A percentile compares a stretch with the other conserved stretches of the same genome.
Evolutionary conservation across 2,329 filamentous ascomycete species (phyloP).

Genomic region (Exophiala dermatitidis): DNA sequence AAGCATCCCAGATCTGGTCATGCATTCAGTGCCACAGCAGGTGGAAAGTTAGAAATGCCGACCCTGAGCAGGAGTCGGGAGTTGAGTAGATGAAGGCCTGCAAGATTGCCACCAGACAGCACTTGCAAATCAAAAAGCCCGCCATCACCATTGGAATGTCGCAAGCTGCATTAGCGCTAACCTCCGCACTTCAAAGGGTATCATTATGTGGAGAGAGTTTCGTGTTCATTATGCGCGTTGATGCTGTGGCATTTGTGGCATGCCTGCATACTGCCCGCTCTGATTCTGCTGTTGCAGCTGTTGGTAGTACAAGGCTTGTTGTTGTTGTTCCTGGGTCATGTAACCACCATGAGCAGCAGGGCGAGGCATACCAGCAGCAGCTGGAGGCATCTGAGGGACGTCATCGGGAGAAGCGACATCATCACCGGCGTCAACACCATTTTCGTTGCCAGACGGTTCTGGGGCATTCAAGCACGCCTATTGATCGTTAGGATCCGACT

Average conservation of each 20-base stretch:
- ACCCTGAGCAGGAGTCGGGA: too few species aligned
- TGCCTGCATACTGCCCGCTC: slow-evolving; percentile 62
- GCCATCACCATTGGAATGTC: slow-evolving; percentile 1
- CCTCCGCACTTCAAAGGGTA: slow-evolving; percentile 11
- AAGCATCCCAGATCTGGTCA: too few species aligned
- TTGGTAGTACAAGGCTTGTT: slow-evolving; percentile 74
- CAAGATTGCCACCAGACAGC: too few species aligned
- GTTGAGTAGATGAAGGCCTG: too few species aligned
- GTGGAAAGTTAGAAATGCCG: too few species aligned
- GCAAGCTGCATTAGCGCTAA: slow-evolving; percentile 2
- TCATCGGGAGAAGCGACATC: slow-evolving; percentile 89
- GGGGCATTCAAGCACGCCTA: slow-evolving; percentile 95
- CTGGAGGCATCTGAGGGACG: slow-evolving; percentile 67
- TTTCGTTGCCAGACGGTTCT: slow-evolving; percentile 77
- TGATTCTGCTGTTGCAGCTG: slow-evolving; percentile 66
- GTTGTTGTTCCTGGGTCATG: slow-evolving; percentile 59
- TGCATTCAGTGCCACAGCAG: too few species aligned
- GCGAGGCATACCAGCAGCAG: slow-evolving; percentile 58
- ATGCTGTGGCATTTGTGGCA: slow-evolving; percentile 78
- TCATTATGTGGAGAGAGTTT: slow-evolving; percentile 10
- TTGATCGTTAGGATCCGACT: slow-evolving; percentile 15
- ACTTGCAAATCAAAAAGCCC: neutral
- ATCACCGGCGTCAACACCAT: slow-evolving; percentile 67
- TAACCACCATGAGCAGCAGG: slow-evolving; percentile 58
- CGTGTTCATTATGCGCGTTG: slow-evolving; percentile 49